Conservation (phyloP, 306 rosid genomes). For the Abrus precatorius region DNA sequence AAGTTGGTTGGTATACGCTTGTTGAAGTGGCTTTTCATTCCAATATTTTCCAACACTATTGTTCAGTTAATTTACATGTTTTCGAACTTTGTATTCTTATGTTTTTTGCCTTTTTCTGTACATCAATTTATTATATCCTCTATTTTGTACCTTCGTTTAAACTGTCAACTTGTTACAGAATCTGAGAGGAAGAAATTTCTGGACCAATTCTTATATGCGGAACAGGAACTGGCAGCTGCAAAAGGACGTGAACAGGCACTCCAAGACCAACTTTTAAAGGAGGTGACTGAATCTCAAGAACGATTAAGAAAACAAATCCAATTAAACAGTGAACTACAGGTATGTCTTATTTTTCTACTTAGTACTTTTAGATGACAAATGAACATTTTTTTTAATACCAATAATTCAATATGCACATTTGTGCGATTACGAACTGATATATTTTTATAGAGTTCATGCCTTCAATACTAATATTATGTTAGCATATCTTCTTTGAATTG, state of each 20-base stretch:
- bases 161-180: constrained; percentile 55
- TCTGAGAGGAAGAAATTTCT: constrained; percentile 74
- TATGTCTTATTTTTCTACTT: constrained; percentile 30
- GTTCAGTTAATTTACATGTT: constrained; percentile 14
- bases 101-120: not conserved
- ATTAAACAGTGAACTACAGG: constrained; percentile 71
- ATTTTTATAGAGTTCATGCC: not conserved
- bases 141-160: constrained; percentile 27
- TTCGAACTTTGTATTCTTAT: not conserved
- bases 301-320: constrained; percentile 70
- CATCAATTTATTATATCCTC: not conserved
- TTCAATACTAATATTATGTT: constrained; percentile 5
- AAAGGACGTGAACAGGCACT: constrained; percentile 81
- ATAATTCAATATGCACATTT: not conserved
- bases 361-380: constrained; percentile 1
- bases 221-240: constrained; percentile 94
- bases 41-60: not conserved
- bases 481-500: constrained; percentile 9
- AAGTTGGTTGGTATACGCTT: constrained; percentile 69
- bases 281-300: constrained; percentile 72
- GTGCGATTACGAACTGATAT: not conserved
- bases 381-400: constrained; percentile 23
- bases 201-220: constrained; percentile 66
- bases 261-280: constrained; percentile 82
- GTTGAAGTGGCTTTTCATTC: constrained; percentile 11